Evolutionary conservation across 495 filamentous ascomycete genomes (phyloP).

Genomic region (Aspergillus cristatus): DNA sequence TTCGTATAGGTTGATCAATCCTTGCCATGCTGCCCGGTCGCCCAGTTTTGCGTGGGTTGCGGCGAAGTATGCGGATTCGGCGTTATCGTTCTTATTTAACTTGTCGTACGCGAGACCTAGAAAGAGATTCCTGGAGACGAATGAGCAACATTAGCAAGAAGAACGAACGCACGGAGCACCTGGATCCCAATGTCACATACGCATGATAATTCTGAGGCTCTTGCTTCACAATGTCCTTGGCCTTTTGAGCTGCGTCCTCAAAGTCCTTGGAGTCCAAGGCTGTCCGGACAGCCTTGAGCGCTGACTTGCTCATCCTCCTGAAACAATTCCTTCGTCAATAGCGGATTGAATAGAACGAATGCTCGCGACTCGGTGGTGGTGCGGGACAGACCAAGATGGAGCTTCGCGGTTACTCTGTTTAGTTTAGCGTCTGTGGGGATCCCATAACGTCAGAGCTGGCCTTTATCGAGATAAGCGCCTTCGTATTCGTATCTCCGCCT

Average conservation of each 20-base stretch:
- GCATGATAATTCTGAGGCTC: constrained; percentile 78
- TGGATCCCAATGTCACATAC: constrained; percentile 32
- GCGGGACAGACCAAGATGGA: not conserved
- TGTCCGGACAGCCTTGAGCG: constrained; percentile 73
- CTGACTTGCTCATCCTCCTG: constrained; percentile 53
- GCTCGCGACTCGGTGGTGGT: not conserved
- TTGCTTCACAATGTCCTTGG: constrained; percentile 53
- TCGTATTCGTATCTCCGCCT: constrained; percentile 4
- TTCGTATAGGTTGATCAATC: constrained; percentile 79
- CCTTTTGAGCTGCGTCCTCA: constrained; percentile 58
- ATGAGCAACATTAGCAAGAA: constrained; percentile 1
- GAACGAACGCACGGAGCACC: too few species aligned
- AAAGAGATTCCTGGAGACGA: constrained; percentile 56
- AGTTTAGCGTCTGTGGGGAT: not conserved
- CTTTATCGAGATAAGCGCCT: constrained; percentile 1
- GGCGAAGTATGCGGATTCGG: constrained; percentile 64
- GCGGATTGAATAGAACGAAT: not conserved
- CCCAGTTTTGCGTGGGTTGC: constrained; percentile 56
- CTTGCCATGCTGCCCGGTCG: constrained; percentile 77
- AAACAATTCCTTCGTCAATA: constrained; percentile 11
- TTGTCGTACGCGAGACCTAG: constrained; percentile 74
- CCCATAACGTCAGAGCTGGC: constrained; percentile 3
- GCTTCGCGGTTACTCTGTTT: not conserved
- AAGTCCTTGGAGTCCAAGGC: constrained; percentile 76
- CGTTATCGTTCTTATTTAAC: constrained; percentile 55